These are phyloP conservation scores for Fusarium graminum DNA, from an alignment of 2,329 filamentous ascomycete genomes.

Conservation along the genomic window DNA sequence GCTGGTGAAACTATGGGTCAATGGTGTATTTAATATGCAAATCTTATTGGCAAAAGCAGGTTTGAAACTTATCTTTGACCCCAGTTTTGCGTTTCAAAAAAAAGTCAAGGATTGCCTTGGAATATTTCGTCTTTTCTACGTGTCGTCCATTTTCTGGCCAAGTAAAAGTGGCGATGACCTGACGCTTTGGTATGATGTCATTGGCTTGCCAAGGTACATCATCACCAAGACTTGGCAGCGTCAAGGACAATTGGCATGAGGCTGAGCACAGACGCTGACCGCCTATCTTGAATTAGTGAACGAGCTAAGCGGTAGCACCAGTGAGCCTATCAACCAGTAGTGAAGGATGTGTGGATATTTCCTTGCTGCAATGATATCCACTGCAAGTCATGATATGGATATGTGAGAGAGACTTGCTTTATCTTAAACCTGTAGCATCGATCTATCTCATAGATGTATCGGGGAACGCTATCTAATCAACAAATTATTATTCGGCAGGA, in stretches of 20 bases:
- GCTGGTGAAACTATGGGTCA: not conserved
- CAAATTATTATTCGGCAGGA: too few species aligned
- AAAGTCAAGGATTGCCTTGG: slow-evolving; percentile 31
- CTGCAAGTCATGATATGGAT: too few species aligned
- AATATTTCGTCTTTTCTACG: slow-evolving; percentile 15
- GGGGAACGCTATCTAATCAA: too few species aligned
- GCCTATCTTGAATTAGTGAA: too few species aligned
- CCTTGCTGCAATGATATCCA: too few species aligned
- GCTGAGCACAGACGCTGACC: not conserved
- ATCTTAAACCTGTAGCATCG: too few species aligned
- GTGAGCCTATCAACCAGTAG: too few species aligned
- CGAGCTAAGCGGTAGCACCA: too few species aligned
- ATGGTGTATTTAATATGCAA: slow-evolving; percentile 4
- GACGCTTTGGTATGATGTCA: slow-evolving; percentile 32
- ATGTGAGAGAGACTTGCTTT: too few species aligned
- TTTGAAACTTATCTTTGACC: slow-evolving; percentile 23
- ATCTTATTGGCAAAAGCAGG: slow-evolving; percentile 4
- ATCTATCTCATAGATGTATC: too few species aligned
- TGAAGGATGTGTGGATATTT: too few species aligned
- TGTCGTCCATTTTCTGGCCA: slow-evolving; percentile 18
- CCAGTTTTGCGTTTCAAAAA: slow-evolving; percentile 28
- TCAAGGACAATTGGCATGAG: not conserved
- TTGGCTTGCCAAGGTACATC: slow-evolving; percentile 16
- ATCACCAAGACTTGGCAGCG: slow-evolving; percentile 32
- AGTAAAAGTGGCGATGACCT: slow-evolving; percentile 28